Evolutionary conservation across 495 filamentous ascomycete genomes (phyloP).

Genomic region (Tuber indicum): DNA sequence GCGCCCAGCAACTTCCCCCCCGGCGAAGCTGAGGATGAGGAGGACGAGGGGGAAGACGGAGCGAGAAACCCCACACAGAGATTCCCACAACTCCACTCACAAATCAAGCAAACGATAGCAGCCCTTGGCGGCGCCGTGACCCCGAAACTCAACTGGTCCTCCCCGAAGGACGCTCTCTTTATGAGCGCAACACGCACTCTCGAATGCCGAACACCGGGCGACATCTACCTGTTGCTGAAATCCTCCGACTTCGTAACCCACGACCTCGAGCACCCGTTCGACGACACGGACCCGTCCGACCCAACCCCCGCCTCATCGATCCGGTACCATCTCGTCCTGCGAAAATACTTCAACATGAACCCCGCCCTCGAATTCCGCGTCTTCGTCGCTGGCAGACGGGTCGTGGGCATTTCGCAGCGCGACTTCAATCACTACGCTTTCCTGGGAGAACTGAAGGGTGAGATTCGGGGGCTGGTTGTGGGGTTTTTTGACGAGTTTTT

Average conservation of each 20-base stretch:
- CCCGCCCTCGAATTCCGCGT: slow-evolving; percentile 89
- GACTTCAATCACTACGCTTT: slow-evolving; percentile 88
- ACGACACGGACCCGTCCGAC: slow-evolving; percentile 57
- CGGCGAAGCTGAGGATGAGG: slow-evolving; percentile 46
- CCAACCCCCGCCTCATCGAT: slow-evolving; percentile 41
- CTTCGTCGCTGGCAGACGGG: slow-evolving; percentile 71
- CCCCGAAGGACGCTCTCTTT: slow-evolving; percentile 94
- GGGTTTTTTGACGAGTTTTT: slow-evolving; percentile 68
- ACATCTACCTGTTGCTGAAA: slow-evolving; percentile 90
- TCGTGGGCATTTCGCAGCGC: slow-evolving; percentile 81
- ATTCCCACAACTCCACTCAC: slow-evolving; percentile 63
- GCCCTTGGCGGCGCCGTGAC: slow-evolving; percentile 74
- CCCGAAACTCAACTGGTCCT: slow-evolving; percentile 96
- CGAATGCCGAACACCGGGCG: slow-evolving; percentile 77
- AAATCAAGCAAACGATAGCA: slow-evolving; percentile 66
- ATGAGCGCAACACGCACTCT: slow-evolving; percentile 84
- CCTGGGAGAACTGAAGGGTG: slow-evolving; percentile 57
- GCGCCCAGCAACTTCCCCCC: slow-evolving; percentile 11
- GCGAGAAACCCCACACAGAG: slow-evolving; percentile 44
- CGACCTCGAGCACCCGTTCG: slow-evolving; percentile 87
- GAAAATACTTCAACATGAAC: slow-evolving; percentile 80
- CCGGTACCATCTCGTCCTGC: slow-evolving; percentile 66
- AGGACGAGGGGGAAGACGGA: slow-evolving; percentile 41
- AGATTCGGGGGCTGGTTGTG: slow-evolving; percentile 57
- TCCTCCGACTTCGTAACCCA: slow-evolving; percentile 88